Conservation (phyloP, 257 asterid genomes). For the Gentiana straminea region DNA sequence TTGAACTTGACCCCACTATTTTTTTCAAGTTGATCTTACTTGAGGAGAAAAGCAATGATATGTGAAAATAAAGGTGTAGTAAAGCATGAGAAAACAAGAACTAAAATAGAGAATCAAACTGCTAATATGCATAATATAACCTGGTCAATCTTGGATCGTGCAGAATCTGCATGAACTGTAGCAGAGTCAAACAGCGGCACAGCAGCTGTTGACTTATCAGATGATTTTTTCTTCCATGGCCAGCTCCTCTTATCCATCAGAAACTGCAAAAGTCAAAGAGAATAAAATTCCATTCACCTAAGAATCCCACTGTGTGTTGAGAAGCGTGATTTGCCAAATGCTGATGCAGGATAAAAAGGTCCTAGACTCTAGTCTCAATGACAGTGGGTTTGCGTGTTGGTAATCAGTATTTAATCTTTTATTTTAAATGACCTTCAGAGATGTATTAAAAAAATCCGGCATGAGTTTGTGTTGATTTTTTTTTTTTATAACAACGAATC, state of each 20-base stretch:
- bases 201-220: conserved; percentile 54
- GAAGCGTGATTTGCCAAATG: not conserved
- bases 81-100: not conserved
- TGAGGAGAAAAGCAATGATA: no score
- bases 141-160: conserved; percentile 44
- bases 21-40: no score
- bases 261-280: conserved; percentile 18
- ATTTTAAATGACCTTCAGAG: no score
- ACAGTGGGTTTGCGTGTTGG: no score
- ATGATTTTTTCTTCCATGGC: conserved; percentile 99
- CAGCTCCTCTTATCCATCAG: conserved; percentile 79
- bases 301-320: not conserved
- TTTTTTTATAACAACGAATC: no score
- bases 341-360: no score
- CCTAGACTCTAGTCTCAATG: no score
- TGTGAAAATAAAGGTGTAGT: not conserved
- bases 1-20: no score
- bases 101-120: not conserved
- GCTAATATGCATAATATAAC: conserved; percentile 15
- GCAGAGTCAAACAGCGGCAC: conserved; percentile 33
- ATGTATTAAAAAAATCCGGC: no score
- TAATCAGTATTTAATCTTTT: no score
- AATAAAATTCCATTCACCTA: not conserved
- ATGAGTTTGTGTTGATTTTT: no score
- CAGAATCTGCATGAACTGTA: conserved; percentile 29